Evolutionary conservation across 305 asterid species (phyloP).

Genomic region (Striga hermonthica): DNA sequence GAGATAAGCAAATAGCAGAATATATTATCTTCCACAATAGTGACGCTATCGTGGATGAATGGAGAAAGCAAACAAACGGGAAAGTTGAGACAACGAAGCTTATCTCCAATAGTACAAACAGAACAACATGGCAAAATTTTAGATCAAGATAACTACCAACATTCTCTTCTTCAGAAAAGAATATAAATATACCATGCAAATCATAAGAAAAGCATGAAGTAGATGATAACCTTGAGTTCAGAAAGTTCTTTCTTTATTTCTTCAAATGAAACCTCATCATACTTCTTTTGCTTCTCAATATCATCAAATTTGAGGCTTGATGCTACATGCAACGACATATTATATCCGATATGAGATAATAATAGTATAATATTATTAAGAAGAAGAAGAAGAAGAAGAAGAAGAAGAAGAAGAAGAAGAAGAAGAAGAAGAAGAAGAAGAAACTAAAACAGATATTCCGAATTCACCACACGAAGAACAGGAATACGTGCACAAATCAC

Average conservation of each 20-base stretch:
- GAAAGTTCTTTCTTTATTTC: slow-evolving; percentile 58
- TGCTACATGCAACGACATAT: slow-evolving; percentile 51
- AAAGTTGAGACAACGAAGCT: slow-evolving; percentile 7
- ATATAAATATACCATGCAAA: slow-evolving; percentile 22
- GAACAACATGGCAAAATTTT: slow-evolving; percentile 14
- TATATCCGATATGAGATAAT: slow-evolving; percentile 33
- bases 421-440: too few species aligned
- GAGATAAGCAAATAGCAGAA: background rate
- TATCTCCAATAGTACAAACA: slow-evolving; percentile 6
- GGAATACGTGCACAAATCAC: slow-evolving; percentile 24
- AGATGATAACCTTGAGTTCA: slow-evolving; percentile 67
- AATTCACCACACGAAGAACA: slow-evolving; percentile 13
- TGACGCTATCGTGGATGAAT: slow-evolving; percentile 4
- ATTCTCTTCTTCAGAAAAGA: slow-evolving; percentile 20
- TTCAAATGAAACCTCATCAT: slow-evolving; percentile 59
- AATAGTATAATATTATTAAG: background rate
- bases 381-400: slow-evolving; percentile 18
- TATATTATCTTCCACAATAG: background rate
- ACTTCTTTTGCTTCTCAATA: slow-evolving; percentile 59
- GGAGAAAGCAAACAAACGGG: slow-evolving; percentile 2
- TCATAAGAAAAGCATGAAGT: slow-evolving; percentile 18
- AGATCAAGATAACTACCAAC: slow-evolving; percentile 6
- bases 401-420: slow-evolving; percentile 9
- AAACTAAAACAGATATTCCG: slow-evolving; percentile 11
- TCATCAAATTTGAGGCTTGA: slow-evolving; percentile 67